Percentiles rank a stretch among this genome's conserved stretches.
Evolutionary conservation across 345 rosid species (phyloP).

Genomic region (Physaria fendleri): DNA sequence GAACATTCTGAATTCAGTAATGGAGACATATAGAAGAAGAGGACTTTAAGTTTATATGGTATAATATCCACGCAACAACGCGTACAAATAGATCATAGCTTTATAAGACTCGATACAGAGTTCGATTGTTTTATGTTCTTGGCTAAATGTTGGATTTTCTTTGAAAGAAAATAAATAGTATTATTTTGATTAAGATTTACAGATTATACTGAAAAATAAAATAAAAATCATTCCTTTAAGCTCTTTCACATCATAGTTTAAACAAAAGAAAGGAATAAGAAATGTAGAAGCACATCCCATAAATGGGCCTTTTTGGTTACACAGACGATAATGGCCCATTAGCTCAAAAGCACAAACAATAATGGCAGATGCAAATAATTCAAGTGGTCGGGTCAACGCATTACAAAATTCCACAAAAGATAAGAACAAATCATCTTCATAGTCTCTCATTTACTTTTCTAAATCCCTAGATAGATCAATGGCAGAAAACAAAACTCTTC

Average conservation of each 20-base stretch:
- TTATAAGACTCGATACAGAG: background rate
- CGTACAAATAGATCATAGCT: slow-evolving; percentile 10
- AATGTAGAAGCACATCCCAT: no score
- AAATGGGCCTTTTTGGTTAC: background rate
- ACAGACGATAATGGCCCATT: background rate
- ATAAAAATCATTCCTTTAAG: no score
- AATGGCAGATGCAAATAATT: background rate
- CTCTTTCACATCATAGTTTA: no score
- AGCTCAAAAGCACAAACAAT: background rate
- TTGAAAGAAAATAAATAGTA: no score
- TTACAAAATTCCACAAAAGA: background rate
- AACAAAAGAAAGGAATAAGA: no score
- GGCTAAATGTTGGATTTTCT: no score
- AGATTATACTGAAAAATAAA: no score
- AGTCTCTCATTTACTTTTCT: background rate
- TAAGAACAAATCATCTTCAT: background rate
- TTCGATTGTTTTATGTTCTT: slow-evolving; percentile 9
- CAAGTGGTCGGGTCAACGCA: background rate
- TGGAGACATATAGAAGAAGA: slow-evolving; percentile 18
- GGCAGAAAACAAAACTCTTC: slow-evolving; percentile 21
- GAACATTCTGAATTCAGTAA: slow-evolving; percentile 13
- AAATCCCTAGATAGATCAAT: slow-evolving; percentile 11
- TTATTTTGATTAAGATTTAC: no score
- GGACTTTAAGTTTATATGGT: slow-evolving; percentile 2
- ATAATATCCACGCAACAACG: slow-evolving; percentile 21